Percentiles rank a stretch among this genome's conserved stretches.
Conservation (phyloP, 1,284 basidiomycete genomes). For the Cutaneotrichosporon mucoides region DNA sequence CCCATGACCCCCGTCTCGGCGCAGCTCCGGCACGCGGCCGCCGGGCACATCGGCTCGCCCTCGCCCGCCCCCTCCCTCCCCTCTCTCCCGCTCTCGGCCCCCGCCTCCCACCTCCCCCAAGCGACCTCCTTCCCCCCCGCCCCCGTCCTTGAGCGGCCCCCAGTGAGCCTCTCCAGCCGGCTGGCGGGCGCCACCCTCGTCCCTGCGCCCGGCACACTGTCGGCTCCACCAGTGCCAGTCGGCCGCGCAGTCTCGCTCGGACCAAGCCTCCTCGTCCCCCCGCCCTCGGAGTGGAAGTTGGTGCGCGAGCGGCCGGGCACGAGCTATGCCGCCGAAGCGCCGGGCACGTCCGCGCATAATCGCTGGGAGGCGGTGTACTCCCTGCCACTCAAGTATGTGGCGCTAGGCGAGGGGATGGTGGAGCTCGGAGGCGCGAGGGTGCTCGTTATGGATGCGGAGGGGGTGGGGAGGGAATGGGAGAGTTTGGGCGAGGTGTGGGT, state of each 20-base stretch:
- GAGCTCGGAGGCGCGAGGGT: slow-evolving; percentile 41
- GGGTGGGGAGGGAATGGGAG: slow-evolving; percentile 34
- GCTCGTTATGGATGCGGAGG: slow-evolving; percentile 19
- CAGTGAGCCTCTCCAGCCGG: not conserved
- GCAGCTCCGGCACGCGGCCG: slow-evolving; percentile 36
- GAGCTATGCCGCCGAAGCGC: slow-evolving; percentile 26
- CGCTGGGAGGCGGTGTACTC: slow-evolving; percentile 32
- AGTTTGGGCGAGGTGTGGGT: slow-evolving; percentile 14
- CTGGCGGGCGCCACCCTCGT: slow-evolving; percentile 2
- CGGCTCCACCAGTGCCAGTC: slow-evolving; percentile 2
- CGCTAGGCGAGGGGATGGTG: slow-evolving; percentile 30
- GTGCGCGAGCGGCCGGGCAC: slow-evolving; percentile 27
- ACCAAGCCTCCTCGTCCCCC: slow-evolving; percentile 19
- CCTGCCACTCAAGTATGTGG: slow-evolving; percentile 28
- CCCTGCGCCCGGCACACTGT: not conserved
- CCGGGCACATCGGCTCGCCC: slow-evolving; percentile 17
- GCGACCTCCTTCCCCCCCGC: slow-evolving; percentile 18
- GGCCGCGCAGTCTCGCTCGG: slow-evolving; percentile 26
- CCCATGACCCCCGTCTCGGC: slow-evolving; percentile 37
- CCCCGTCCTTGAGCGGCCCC: slow-evolving; percentile 10
- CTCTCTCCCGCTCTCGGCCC: not conserved
- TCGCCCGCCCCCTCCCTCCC: slow-evolving; percentile 8
- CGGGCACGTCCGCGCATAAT: slow-evolving; percentile 10
- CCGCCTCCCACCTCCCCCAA: not conserved
- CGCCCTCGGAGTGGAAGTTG: slow-evolving; percentile 12